phyloP scores from a whole-genome alignment of 2,329 filamentous ascomycete species.

The Aspergillus fumigatiaffinis region DNA sequence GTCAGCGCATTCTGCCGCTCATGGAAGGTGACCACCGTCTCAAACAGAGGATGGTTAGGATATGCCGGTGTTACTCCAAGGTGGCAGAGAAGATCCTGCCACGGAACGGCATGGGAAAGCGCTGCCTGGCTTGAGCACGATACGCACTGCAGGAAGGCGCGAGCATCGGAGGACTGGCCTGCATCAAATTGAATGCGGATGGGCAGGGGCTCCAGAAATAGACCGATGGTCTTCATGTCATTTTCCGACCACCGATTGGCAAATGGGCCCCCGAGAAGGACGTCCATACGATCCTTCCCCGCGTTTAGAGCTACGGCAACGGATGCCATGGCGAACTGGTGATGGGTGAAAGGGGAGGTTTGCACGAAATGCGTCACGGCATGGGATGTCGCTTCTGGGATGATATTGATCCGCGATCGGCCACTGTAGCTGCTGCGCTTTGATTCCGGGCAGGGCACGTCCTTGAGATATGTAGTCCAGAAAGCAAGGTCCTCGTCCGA shows the following conservation, averaged over 20 bases:
- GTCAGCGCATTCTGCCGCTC: neutral
- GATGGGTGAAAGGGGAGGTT: neutral
- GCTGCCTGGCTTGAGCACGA: conserved; percentile 1
- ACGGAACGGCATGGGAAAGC: conserved; percentile 5
- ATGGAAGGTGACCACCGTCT: conserved; percentile 6
- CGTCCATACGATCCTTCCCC: neutral
- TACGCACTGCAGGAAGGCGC: neutral
- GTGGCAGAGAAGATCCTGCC: neutral
- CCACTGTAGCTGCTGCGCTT: neutral
- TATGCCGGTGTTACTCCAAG: neutral
- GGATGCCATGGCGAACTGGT: conserved; percentile 1
- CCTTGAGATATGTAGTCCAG: neutral
- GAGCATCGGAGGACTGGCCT: neutral
- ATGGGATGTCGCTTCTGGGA: neutral
- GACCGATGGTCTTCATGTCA: conserved; percentile 1
- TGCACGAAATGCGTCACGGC: neutral
- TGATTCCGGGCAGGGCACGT: neutral
- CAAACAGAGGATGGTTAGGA: conserved; percentile 2
- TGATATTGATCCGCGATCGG: neutral
- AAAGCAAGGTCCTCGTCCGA: neutral
- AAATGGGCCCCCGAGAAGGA: conserved; percentile 1
- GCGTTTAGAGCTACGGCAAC: neutral
- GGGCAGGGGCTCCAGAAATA: conserved; percentile 8
- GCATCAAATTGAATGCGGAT: neutral
- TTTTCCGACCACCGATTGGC: neutral